Conservation (phyloP, 495 filamentous ascomycete species). For the Penicillium lagena region DNA sequence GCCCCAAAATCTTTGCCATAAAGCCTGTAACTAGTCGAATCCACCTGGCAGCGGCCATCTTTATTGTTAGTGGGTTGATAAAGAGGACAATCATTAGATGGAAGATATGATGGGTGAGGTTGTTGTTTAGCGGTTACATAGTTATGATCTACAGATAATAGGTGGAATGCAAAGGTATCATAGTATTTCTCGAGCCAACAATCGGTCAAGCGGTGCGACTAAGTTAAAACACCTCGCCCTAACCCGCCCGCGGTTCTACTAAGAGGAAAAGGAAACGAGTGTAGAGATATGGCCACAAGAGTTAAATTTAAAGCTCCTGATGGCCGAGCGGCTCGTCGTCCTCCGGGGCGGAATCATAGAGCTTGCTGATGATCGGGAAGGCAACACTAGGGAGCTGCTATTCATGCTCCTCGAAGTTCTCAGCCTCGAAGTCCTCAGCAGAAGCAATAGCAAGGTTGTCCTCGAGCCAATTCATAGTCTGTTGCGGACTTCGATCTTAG, state of each 20-base stretch:
- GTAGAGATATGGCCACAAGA: slow-evolving; percentile 35
- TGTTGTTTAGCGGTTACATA: too few relatives aligned
- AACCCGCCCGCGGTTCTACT: slow-evolving; percentile 3
- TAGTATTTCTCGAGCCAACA: slow-evolving; percentile 19
- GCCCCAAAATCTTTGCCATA: too few relatives aligned
- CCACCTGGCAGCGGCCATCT: too few relatives aligned
- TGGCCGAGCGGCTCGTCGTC: slow-evolving; percentile 71
- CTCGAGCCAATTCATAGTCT: slow-evolving; percentile 93
- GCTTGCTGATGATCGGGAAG: slow-evolving; percentile 98
- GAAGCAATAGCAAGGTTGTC: slow-evolving; percentile 84
- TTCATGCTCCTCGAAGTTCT: slow-evolving; percentile 89
- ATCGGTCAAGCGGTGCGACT: slow-evolving; percentile 9
- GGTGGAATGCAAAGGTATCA: slow-evolving; percentile 22
- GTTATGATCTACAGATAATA: too few relatives aligned
- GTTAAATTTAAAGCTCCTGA: slow-evolving; percentile 78
- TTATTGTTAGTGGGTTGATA: too few relatives aligned
- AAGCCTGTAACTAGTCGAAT: too few relatives aligned
- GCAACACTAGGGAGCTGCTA: slow-evolving; percentile 96
- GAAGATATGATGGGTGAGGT: too few relatives aligned
- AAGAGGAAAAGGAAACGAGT: slow-evolving; percentile 29
- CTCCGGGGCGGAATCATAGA: slow-evolving; percentile 64
- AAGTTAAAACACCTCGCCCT: not conserved
- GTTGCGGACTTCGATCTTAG: slow-evolving; percentile 95
- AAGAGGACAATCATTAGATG: too few relatives aligned
- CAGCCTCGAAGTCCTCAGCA: slow-evolving; percentile 56